Conservation (phyloP, 176 grass and related monocot species). For the Oropetium thomaeum region DNA sequence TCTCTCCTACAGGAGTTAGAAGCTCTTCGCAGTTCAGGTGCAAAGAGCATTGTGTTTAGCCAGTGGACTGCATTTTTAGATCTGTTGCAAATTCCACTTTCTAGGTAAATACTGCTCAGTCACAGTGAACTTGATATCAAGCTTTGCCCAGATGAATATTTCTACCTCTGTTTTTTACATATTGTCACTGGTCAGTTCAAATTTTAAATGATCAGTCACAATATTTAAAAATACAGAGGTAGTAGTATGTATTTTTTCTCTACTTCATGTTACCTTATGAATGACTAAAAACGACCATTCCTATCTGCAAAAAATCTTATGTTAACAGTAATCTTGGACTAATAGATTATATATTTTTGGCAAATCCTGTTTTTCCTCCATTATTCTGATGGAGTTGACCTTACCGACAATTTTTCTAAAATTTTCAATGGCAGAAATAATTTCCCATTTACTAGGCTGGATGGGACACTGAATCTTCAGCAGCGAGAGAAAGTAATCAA, state of each 20-base stretch:
- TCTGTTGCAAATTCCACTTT: conserved; percentile 97
- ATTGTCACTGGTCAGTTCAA: no score
- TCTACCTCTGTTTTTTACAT: no score
- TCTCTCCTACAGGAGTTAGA: conserved; percentile 79
- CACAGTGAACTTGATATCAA: conserved; percentile 6
- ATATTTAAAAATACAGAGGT: no score
- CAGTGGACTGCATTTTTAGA: conserved; percentile 99
- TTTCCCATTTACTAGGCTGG: conserved; percentile 72
- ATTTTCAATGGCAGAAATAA: conserved; percentile 50
- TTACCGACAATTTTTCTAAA: conserved; percentile 14
- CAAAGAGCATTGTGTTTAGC: conserved; percentile 95
- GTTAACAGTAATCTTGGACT: neutral
- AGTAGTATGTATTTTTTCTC: neutral
- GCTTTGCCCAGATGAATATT: neutral
- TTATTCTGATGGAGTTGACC: neutral
- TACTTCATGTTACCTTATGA: neutral
- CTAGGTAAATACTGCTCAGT: conserved; percentile 44
- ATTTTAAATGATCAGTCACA: no score
- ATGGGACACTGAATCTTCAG: conserved; percentile 82
- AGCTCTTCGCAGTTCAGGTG: conserved; percentile 48
- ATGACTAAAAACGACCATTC: neutral
- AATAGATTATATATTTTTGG: neutral
- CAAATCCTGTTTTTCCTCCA: neutral
- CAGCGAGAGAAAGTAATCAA: conserved; percentile 87
- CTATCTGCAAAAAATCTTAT: neutral